Evolutionary conservation across 2,329 filamentous ascomycete genomes (phyloP).

Genomic region (Beauveria brongniartii): DNA sequence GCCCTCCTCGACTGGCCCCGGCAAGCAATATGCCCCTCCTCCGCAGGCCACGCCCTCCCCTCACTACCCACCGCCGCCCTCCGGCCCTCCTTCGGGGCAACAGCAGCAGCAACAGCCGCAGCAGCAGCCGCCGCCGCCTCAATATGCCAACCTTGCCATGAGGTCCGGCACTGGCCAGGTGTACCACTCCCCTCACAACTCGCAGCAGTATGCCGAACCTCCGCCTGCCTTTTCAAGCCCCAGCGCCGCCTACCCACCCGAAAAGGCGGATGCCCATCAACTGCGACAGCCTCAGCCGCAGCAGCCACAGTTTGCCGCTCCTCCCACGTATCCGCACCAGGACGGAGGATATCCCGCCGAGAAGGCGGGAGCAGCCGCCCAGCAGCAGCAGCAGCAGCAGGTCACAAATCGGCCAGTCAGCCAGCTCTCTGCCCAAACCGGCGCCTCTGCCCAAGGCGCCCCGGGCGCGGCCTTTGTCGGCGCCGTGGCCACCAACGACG

Average conservation of each 20-base stretch:
- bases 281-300: constrained; percentile 20
- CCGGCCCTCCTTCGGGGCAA: constrained; percentile 11
- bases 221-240: constrained; percentile 11
- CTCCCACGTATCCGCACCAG: constrained; percentile 11
- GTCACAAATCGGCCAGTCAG: constrained; percentile 19
- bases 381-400: constrained; percentile 17
- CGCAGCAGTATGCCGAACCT: constrained; percentile 4
- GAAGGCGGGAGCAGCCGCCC: constrained; percentile 18
- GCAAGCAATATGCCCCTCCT: constrained; percentile 23
- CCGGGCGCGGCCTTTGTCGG: constrained; percentile 53
- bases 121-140: constrained; percentile 17
- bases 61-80: constrained; percentile 22
- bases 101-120: constrained; percentile 17
- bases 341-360: constrained; percentile 21
- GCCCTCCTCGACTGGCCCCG: constrained; percentile 23
- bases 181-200: neutral
- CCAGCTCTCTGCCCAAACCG: constrained; percentile 23
- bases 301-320: constrained; percentile 20
- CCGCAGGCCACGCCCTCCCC: constrained; percentile 25
- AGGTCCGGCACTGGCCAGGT: constrained; percentile 13
- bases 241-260: constrained; percentile 14
- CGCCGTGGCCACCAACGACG: constrained; percentile 57
- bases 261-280: constrained; percentile 13
- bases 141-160: constrained; percentile 17
- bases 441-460: neutral